Evolutionary conservation across 1,284 basidiomycete genomes (phyloP).

Genomic region (Mrakiaceae sp.): DNA sequence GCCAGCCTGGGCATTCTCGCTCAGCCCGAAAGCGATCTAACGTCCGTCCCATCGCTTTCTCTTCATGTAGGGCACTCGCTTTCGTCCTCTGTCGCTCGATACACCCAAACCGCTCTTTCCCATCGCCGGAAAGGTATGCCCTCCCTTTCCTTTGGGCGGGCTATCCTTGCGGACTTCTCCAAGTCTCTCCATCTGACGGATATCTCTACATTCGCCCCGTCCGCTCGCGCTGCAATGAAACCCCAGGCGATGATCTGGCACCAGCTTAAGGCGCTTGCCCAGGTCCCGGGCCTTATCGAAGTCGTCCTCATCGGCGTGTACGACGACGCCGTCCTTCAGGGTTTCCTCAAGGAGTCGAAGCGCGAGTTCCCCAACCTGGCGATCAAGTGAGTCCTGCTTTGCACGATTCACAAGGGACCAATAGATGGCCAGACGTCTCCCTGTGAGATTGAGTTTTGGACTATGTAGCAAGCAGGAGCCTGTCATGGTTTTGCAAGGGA

Average conservation of each 20-base stretch:
- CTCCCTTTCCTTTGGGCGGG: background rate
- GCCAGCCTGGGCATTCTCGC: background rate
- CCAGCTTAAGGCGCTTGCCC: conserved; percentile 38
- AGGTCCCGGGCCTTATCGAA: conserved; percentile 38
- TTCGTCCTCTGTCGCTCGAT: conserved; percentile 15
- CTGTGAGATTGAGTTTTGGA: no score
- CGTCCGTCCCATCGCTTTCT: background rate
- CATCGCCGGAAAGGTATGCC: conserved; percentile 37
- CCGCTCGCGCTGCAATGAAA: no score
- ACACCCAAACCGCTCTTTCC: conserved; percentile 40
- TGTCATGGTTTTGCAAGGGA: no score
- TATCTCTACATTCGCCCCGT: no score
- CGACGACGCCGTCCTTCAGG: conserved; percentile 38
- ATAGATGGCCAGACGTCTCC: no score
- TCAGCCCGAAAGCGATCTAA: background rate
- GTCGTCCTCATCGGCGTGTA: conserved; percentile 43
- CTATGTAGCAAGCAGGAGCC: no score
- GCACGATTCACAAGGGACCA: background rate
- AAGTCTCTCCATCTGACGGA: background rate
- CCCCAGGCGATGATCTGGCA: conserved; percentile 41
- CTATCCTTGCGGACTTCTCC: background rate
- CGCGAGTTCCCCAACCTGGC: conserved; percentile 40
- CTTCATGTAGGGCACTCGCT: conserved; percentile 15
- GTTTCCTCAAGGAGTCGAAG: conserved; percentile 39
- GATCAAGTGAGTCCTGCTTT: conserved; percentile 28